Evolutionary conservation across 495 filamentous ascomycete species (phyloP), one percentile per base, ranked within the genome.

Genomic region (Lichina pygmaea): DNA sequence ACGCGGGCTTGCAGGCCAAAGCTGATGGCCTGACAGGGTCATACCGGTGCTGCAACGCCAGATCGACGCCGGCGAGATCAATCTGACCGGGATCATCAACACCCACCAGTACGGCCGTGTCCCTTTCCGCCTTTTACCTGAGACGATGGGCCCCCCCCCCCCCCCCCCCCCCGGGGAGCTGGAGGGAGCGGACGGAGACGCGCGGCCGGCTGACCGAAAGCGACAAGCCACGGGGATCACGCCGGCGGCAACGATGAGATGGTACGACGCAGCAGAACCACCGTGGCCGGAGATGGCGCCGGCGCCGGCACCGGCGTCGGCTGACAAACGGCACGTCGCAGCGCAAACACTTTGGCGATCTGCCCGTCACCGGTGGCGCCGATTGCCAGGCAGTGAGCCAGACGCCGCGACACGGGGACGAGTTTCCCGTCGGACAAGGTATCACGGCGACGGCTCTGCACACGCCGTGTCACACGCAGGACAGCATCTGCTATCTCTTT

Each of bases 381-480:
- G 67, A 93, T 57, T 94, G 89, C 62, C 65, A 77, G 52, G 69
- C 67, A 15, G 84, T 93, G 34, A 84, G 75, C 12, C 62, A 63
- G 49, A 85, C 77, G 0, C 83, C 85, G 0, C 58, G 60, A 2
- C 71, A 95, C 59, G 74, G 72, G 31, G 72, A 81, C 52, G 70
- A 59, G 10, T 94, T 94, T 66, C 78, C 72, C 51, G 74, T 95
- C 48, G 89, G 91, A 47, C 70, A 77, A 46, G 61, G 63, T 36
- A 86, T 97, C 53, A 68, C 68, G 2, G 83, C 94, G 44, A 89
- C 72, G 54, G 81, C 80, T n/a, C 60, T 95, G 24, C 78, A 95
- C 60, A 97, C 89, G 7, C 89, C 89, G 4, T 97, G 89, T 57
- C 91, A 97, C 57, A 97, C 89, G 3, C 89, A 94, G 60, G 89